These are phyloP conservation scores for Candida glucosophila DNA, from an alignment of 1,139 yeast genomes.

Conservation along the genomic window DNA sequence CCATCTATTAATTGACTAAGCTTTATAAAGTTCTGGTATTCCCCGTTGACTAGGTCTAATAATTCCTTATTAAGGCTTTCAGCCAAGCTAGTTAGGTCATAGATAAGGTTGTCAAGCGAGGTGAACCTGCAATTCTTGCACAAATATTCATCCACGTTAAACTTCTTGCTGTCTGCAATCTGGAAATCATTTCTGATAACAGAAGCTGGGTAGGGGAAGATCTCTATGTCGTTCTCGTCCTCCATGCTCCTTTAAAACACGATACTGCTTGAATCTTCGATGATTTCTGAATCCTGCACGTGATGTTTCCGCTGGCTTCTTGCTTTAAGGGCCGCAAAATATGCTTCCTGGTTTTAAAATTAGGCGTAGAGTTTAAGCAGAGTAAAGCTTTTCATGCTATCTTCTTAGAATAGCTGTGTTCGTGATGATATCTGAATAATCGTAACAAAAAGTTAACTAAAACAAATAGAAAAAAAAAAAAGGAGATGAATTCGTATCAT, in stretches of 20 bases:
- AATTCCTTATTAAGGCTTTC: conserved; percentile 41
- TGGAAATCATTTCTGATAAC: conserved; percentile 14
- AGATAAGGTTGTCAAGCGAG: conserved; percentile 22
- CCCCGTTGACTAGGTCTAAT: conserved; percentile 57
- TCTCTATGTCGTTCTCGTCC: conserved; percentile 6
- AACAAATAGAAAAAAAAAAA: no score
- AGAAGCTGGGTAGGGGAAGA: conserved; percentile 17
- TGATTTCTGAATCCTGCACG: no score
- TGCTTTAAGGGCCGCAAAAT: no score
- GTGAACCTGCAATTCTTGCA: conserved; percentile 26
- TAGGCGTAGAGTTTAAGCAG: no score
- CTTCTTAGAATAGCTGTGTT: no score
- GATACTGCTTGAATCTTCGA: no score
- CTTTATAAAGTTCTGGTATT: conserved; percentile 62
- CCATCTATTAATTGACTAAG: conserved; percentile 59
- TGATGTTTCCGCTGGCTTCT: no score
- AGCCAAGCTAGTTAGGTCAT: conserved; percentile 18
- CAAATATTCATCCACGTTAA: conserved; percentile 22
- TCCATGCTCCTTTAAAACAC: conserved; percentile 1
- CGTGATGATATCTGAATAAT: no score
- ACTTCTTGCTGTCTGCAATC: conserved; percentile 6
- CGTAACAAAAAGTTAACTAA: no score
- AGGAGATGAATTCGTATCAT: no score
- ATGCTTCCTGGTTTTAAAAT: no score
- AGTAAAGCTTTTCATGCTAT: no score